These are phyloP conservation scores for Podosphaera fusca DNA, from an alignment of 2,329 filamentous ascomycete species.

Conservation along the genomic window DNA sequence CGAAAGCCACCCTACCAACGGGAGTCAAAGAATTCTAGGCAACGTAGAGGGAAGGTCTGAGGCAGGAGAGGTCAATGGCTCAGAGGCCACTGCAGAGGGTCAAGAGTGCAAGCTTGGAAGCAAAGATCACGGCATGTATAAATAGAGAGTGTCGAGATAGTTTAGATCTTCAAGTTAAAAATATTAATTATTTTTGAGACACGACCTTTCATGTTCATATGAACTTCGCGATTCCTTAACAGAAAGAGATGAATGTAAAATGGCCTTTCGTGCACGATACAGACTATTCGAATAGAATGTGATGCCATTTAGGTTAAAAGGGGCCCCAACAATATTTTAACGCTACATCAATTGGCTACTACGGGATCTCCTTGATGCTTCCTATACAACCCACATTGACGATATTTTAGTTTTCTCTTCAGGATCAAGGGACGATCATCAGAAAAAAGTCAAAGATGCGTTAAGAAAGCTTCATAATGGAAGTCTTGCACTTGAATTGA, in stretches of 20 bases:
- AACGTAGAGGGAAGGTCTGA: no score
- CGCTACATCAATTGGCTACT: not conserved
- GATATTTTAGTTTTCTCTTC: not conserved
- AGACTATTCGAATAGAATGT: not conserved
- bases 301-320: not conserved
- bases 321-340: not conserved
- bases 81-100: no score
- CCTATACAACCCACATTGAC: not conserved
- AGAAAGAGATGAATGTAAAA: conserved; percentile 1
- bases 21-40: no score
- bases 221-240: no score
- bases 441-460: not conserved
- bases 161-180: no score
- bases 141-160: no score
- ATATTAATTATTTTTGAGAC: no score
- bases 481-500: not conserved
- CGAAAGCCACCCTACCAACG: no score
- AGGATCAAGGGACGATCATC: not conserved
- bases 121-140: no score
- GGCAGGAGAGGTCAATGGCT: no score
- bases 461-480: not conserved
- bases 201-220: no score
- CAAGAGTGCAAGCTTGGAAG: no score
- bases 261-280: not conserved
- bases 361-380: not conserved